Evolutionary conservation across 2,329 filamentous ascomycete genomes (phyloP).

Genomic region (Raffaelea deltoideospora): DNA sequence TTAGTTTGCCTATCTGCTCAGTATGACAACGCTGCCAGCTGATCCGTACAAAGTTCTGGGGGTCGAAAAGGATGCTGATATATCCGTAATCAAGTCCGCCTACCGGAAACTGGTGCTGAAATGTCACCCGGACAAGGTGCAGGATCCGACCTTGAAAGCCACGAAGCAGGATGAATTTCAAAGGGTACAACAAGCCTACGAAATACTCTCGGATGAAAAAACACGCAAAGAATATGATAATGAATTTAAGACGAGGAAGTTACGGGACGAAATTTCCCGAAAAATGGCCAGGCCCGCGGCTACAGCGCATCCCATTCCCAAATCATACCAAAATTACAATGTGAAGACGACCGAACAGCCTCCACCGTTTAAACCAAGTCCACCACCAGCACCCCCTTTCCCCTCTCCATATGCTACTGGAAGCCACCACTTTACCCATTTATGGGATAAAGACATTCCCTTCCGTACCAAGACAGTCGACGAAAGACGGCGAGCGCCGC

Average conservation of each 20-base stretch:
- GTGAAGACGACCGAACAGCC: conserved; percentile 36
- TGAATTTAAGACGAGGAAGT: conserved; percentile 48
- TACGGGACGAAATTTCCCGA: conserved; percentile 38
- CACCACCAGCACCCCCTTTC: conserved; percentile 14
- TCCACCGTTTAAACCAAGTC: conserved; percentile 21
- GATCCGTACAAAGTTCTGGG: conserved; percentile 74
- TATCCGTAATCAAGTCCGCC: conserved; percentile 58
- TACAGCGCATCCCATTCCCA: conserved; percentile 23
- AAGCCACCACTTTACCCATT: conserved; percentile 23
- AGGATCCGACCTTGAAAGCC: conserved; percentile 60
- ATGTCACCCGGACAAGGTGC: conserved; percentile 84
- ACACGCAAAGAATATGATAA: conserved; percentile 67
- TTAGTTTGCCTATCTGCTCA: conserved; percentile 8
- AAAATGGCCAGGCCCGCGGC: conserved; percentile 25
- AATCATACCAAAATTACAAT: conserved; percentile 23
- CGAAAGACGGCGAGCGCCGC: neutral
- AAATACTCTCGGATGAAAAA: conserved; percentile 66
- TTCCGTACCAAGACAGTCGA: conserved; percentile 17
- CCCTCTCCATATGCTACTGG: conserved; percentile 15
- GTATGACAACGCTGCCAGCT: conserved; percentile 37
- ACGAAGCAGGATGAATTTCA: conserved; percentile 80
- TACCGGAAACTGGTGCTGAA: conserved; percentile 78
- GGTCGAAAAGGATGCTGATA: conserved; percentile 54
- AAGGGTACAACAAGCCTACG: conserved; percentile 83
- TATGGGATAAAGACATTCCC: conserved; percentile 32